Evolutionary conservation across 192 early-diverging fungal genomes (phyloP).

Genomic region (Lobulomyces angularis): DNA sequence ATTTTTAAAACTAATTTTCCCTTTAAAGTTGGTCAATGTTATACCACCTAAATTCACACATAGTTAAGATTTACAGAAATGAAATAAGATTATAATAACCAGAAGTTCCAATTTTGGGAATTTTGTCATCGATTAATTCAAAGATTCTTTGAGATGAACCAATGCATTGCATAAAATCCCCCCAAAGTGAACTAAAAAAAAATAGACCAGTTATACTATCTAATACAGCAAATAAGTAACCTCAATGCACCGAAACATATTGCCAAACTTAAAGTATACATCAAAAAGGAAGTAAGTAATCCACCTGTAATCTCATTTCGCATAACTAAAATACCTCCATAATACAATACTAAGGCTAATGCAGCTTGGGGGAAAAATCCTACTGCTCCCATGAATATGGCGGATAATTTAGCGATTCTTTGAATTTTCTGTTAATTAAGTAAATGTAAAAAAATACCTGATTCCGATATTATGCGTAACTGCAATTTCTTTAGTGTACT

Average conservation of each 20-base stretch:
- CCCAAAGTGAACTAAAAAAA: too few species aligned
- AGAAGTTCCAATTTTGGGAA: too few species aligned
- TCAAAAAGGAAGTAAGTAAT: constrained; percentile 1
- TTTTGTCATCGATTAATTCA: neutral
- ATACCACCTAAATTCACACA: too few species aligned
- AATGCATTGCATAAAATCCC: constrained; percentile 3
- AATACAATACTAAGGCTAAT: constrained; percentile 2
- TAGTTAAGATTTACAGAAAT: too few species aligned
- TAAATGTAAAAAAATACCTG: too few species aligned
- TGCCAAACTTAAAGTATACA: constrained; percentile 5
- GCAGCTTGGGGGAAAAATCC: neutral
- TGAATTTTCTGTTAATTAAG: too few species aligned
- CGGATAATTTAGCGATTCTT: neutral
- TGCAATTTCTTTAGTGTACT: neutral
- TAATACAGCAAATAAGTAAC: constrained; percentile 1
- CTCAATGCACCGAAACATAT: neutral
- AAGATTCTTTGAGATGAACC: constrained; percentile 1
- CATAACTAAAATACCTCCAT: constrained; percentile 2
- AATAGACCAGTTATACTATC: too few species aligned
- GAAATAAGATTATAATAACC: too few species aligned
- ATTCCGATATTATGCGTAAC: constrained; percentile 2
- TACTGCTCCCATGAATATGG: neutral
- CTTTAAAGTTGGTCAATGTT: too few species aligned
- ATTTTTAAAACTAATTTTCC: constrained; percentile 62
- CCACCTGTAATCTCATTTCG: neutral